Evolutionary conservation across 2,329 filamentous ascomycete species (phyloP).

Genomic region (Dactylellina drechsleri): DNA sequence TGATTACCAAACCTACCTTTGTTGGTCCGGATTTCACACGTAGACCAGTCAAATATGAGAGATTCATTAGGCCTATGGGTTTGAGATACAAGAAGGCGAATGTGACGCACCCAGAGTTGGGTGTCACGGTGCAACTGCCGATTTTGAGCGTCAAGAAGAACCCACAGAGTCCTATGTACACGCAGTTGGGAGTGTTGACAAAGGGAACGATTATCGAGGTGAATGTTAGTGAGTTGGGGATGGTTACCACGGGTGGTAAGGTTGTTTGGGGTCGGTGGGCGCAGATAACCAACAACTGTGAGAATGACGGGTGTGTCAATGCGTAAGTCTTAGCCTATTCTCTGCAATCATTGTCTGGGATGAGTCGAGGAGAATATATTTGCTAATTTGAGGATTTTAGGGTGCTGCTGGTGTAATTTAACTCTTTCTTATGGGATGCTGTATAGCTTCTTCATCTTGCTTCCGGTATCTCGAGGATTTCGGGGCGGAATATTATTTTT

Average conservation of each 20-base stretch:
- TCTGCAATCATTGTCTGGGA: not conserved
- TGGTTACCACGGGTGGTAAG: constrained; percentile 91
- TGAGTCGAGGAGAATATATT: not conserved
- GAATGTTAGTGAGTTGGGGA: constrained; percentile 88
- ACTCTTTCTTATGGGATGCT: not conserved
- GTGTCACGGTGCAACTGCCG: constrained; percentile 86
- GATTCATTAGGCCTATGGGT: constrained; percentile 75
- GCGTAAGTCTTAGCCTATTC: constrained; percentile 61
- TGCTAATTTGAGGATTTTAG: constrained; percentile 23
- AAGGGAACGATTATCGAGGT: constrained; percentile 89
- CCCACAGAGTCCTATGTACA: constrained; percentile 88
- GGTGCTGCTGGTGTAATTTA: constrained; percentile 46
- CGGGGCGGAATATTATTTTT: not conserved
- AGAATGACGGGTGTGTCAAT: constrained; percentile 73
- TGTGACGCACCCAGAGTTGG: constrained; percentile 78
- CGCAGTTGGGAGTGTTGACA: constrained; percentile 87
- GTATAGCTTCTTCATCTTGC: not conserved
- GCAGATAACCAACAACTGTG: constrained; percentile 72
- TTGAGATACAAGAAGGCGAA: constrained; percentile 68
- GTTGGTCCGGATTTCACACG: constrained; percentile 91
- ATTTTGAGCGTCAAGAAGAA: constrained; percentile 85
- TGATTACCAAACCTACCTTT: constrained; percentile 85
- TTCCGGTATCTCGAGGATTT: not conserved
- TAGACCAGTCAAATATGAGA: constrained; percentile 80
- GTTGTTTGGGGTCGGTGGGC: constrained; percentile 91